Percentiles rank a stretch among this genome's conserved stretches.
phyloP scores from a whole-genome alignment of 805 yeast genomes.

The Soucietia sequanensis region DNA sequence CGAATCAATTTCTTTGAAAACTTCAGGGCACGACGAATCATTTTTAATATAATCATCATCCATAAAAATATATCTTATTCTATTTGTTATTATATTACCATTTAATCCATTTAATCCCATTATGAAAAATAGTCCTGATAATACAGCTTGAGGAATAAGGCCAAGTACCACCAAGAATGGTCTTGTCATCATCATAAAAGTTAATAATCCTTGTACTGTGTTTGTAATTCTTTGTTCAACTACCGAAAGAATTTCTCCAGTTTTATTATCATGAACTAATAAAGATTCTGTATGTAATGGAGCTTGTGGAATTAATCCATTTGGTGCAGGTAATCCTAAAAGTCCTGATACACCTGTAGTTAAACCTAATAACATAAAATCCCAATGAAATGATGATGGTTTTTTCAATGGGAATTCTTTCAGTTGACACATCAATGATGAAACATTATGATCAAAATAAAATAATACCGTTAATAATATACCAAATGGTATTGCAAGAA shows the following conservation, averaged over 20 bases:
- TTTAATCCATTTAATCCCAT: constrained; percentile 86
- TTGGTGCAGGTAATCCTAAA: constrained; percentile 92
- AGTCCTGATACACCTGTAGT: constrained; percentile 87
- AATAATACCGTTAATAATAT: constrained; percentile 77
- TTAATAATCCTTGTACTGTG: constrained; percentile 78
- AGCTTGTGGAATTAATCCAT: constrained; percentile 96
- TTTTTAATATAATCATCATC: constrained; percentile 45
- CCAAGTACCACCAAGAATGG: constrained; percentile 83
- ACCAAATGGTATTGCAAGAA: constrained; percentile 92
- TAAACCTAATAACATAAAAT: constrained; percentile 77
- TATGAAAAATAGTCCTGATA: constrained; percentile 88
- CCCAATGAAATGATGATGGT: constrained; percentile 93
- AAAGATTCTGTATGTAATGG: constrained; percentile 86
- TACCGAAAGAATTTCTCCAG: constrained; percentile 48
- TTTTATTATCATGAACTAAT: constrained; percentile 48
- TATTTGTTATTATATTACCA: constrained; percentile 60
- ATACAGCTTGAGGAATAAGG: constrained; percentile 85
- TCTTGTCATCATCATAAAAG: constrained; percentile 83
- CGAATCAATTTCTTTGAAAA: constrained; percentile 27
- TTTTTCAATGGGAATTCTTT: constrained; percentile 76
- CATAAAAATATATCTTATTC: constrained; percentile 60
- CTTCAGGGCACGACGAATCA: constrained; percentile 37
- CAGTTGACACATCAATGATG: constrained; percentile 89
- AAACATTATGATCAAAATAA: constrained; percentile 94
- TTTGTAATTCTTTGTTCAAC: constrained; percentile 91